Evolutionary conservation across 1,139 yeast species (phyloP).

Genomic region (Diutina scorzettiae): DNA sequence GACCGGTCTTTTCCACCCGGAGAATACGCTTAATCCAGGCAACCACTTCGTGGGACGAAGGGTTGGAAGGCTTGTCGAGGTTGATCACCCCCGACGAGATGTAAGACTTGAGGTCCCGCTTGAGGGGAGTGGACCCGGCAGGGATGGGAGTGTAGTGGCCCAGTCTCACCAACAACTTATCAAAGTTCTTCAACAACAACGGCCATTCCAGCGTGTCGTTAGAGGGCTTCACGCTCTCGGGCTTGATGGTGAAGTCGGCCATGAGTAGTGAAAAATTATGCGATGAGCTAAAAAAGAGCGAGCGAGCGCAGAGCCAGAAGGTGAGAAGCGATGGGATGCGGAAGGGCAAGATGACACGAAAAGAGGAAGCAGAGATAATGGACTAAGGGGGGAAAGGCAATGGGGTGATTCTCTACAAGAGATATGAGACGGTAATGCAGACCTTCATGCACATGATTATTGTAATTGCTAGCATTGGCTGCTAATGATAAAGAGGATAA

Average conservation of each 20-base stretch:
- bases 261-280: slow-evolving; percentile 2
- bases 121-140: slow-evolving; percentile 86
- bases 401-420: no score
- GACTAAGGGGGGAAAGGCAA: no score
- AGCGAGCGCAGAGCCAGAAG: no score
- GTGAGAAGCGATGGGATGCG: no score
- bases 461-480: no score
- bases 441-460: no score
- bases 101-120: slow-evolving; percentile 85
- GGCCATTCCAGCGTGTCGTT: slow-evolving; percentile 95
- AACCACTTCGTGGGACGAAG: slow-evolving; percentile 96
- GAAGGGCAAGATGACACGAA: no score
- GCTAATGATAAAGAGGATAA: no score
- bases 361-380: no score
- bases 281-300: no score
- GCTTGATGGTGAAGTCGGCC: slow-evolving; percentile 67
- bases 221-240: slow-evolving; percentile 69
- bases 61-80: slow-evolving; percentile 95
- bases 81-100: slow-evolving; percentile 92
- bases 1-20: slow-evolving; percentile 96
- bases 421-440: no score
- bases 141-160: slow-evolving; percentile 97
- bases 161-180: slow-evolving; percentile 85
- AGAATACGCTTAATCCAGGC: slow-evolving; percentile 97
- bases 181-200: slow-evolving; percentile 81